phyloP scores from a whole-genome alignment of 2,329 filamentous ascomycete genomes.

The Phialophora expanda region DNA sequence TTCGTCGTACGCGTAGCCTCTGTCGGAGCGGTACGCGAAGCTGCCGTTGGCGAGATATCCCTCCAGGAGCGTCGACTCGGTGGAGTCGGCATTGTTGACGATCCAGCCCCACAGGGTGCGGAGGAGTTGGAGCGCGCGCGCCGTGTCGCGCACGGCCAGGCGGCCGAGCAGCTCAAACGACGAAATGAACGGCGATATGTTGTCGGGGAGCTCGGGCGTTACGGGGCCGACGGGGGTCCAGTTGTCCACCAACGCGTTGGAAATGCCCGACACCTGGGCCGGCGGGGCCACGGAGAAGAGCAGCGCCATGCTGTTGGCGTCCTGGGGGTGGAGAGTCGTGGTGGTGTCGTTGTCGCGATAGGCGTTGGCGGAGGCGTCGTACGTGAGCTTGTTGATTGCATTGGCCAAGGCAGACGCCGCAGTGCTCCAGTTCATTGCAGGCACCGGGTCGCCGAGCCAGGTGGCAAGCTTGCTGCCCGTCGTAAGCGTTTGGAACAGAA shows the following conservation, averaged over 20 bases:
- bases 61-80: conserved; percentile 63
- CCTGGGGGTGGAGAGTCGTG: conserved; percentile 62
- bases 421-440: neutral
- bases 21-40: conserved; percentile 61
- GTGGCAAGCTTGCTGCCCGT: conserved; percentile 59
- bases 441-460: conserved; percentile 50
- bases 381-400: conserved; percentile 57
- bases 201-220: conserved; percentile 62
- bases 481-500: conserved; percentile 60
- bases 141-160: conserved; percentile 50
- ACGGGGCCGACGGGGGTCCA: conserved; percentile 63
- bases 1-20: conserved; percentile 59
- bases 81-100: conserved; percentile 62
- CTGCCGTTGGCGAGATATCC: conserved; percentile 62
- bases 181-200: conserved; percentile 64
- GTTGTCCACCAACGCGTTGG: conserved; percentile 54
- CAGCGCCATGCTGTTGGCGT: conserved; percentile 63
- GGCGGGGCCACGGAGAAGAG: conserved; percentile 52
- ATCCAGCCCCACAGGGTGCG: conserved; percentile 67
- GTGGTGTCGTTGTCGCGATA: conserved; percentile 61
- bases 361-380: conserved; percentile 55
- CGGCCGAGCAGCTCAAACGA: conserved; percentile 66
- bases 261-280: conserved; percentile 45
- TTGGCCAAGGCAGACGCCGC: conserved; percentile 44
- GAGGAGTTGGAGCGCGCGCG: conserved; percentile 62